Percentiles rank a stretch among this genome's conserved stretches.
phyloP scores from a whole-genome alignment of 2,329 filamentous ascomycete genomes.

The Pseudocercospora ulei region DNA sequence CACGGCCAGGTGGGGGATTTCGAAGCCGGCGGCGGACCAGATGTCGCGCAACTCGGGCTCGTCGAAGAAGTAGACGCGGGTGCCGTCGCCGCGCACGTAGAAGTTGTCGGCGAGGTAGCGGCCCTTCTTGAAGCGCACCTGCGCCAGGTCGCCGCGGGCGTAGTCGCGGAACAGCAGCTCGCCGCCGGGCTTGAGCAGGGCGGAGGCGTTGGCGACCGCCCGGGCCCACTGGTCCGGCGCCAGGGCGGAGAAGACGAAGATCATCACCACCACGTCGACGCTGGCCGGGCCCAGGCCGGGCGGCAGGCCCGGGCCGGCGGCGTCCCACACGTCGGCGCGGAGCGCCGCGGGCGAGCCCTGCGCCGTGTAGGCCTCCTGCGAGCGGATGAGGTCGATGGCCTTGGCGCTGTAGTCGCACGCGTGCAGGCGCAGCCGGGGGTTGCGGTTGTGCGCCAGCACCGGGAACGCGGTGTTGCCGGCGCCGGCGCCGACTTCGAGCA shows the following conservation, averaged over 20 bases:
- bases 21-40: slow-evolving; percentile 54
- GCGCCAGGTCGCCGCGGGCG: slow-evolving; percentile 85
- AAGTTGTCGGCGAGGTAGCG: slow-evolving; percentile 94
- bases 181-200: slow-evolving; percentile 82
- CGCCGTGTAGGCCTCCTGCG: slow-evolving; percentile 63
- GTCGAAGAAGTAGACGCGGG: slow-evolving; percentile 95
- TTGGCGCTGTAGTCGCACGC: slow-evolving; percentile 95
- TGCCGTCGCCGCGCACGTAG: slow-evolving; percentile 90
- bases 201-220: slow-evolving; percentile 70
- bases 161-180: slow-evolving; percentile 93
- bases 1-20: slow-evolving; percentile 67
- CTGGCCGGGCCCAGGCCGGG: slow-evolving; percentile 65
- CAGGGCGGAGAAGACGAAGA: slow-evolving; percentile 94
- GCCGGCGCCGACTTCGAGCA: slow-evolving; percentile 88
- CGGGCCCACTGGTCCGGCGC: slow-evolving; percentile 73
- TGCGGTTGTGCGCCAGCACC: slow-evolving; percentile 72
- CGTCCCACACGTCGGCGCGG: slow-evolving; percentile 91
- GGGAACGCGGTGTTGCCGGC: slow-evolving; percentile 96
- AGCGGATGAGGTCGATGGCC: slow-evolving; percentile 84
- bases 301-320: slow-evolving; percentile 58
- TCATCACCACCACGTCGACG: slow-evolving; percentile 85
- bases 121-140: slow-evolving; percentile 94
- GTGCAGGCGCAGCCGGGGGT: slow-evolving; percentile 70
- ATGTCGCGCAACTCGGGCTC: slow-evolving; percentile 68
- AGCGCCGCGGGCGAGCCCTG: slow-evolving; percentile 46